Evolutionary conservation across 805 yeast genomes (phyloP), one percentile per base, ranked within the genome.

Genomic region (Metschnikowia henanensis): DNA sequence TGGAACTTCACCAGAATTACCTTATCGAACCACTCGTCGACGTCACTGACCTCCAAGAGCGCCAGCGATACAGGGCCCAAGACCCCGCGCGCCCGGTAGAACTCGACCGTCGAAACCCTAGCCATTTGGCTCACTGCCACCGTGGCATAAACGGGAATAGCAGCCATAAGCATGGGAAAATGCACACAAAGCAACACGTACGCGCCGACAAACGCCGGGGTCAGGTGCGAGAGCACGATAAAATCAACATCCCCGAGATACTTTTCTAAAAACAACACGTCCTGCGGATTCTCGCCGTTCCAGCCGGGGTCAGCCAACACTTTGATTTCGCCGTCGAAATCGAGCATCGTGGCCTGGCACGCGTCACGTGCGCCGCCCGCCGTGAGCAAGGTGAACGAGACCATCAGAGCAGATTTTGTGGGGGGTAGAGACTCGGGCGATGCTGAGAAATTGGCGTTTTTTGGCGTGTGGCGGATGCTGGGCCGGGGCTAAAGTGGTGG

Each of bases 61-160:
- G 86, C 79, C 12, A 75, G 68, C 16, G 73, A 64, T 42, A 74
- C 66, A 0, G 96, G 92, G 0, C 97, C 97, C 30, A 87, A 66
- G 0, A 89, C 58, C 1, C 97, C 96, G 13, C 64, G 64, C 3
- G 86, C 68, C 47, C 95, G 66, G 60, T 90, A 94, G 23, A 79
- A 68, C 54, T 94, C 99, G n/a, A 87, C 79, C 0, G 95, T 84
- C 5, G 95, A 73, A 15, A 88, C 80, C 53, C 95, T 75, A 0
- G 97, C 98, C 57, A 94, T 68, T 56, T 88, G 91, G 10, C 84
- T 74, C 1, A 91, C 86, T 0, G 99, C 98, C n/a, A 89, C 65
- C 0, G 99, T 92, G 0, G 97, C 80, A 60, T 86, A 94, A 0
- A 85, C 84, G 2, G 90, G 89, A 19, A 91, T 77, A 28, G 79